Base-by-base conservation (phyloP, 352 stramenopile species). In the Phytophthora hybrid region DNA sequence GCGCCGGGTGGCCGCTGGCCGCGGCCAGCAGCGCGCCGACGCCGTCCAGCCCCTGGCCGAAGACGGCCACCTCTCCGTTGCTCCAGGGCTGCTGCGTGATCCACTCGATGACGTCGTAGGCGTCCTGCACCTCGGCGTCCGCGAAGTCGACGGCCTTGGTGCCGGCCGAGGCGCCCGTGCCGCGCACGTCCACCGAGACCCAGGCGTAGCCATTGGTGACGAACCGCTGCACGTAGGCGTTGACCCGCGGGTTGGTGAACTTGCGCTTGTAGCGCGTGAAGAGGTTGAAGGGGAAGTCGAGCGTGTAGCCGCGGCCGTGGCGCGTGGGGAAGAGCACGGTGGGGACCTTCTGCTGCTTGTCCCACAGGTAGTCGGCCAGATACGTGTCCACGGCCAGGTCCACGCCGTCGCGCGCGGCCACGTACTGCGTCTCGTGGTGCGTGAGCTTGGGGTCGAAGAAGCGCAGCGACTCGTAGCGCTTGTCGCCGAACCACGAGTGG, bases 201-300 rank as follows among this genome's bases (percentile, higher is more conserved):
- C 87, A 95, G 0, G 83, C 89, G 69, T 92, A 95, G 31, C 87
- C 87, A 53, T 84, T 92, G 16, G 83, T 85, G 54, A 91, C 73
- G 66, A 95, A 92, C 13, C 85, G 80, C 51, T 91, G 75, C 53
- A 92, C 78, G 73, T 95, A 95, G 31, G 81, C 77, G 71, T 81
- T 91, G 39, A 89, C 92, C 21, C 89, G 87, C 31, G 89, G 89
- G 73, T 92, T 92, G n/a, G 86, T 94, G 69, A 94, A 93, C 71
- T 88, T 87, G 61, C 83, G 82, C 39, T 86, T 67, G 69, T 91
- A 93, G 39, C 79, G 75, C 49, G 85, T 77, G 51, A 93, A 91
- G 18, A 91, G 41, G 74, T 80, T 90, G 73, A 95, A 92, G 19
- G 88, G 89, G 64, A 95, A 95, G 70, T 94, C 79, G 21, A 95